Evolutionary conservation across 1,284 basidiomycete genomes (phyloP).

Genomic region (Trametes polyzona): DNA sequence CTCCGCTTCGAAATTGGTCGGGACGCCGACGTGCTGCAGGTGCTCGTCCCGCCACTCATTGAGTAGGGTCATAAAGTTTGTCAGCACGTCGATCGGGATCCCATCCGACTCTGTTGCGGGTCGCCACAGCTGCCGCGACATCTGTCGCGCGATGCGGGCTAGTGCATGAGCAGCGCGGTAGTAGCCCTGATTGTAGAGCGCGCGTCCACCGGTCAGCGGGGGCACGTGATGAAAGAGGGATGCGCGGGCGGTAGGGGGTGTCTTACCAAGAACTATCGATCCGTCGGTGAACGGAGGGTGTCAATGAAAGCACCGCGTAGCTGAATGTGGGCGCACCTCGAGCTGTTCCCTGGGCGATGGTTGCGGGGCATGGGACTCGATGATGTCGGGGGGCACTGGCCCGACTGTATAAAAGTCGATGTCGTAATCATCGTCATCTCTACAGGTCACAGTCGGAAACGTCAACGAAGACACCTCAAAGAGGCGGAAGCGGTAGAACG

Average conservation of each 20-base stretch:
- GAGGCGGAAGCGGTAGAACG: conserved; percentile 14
- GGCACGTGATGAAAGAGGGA: conserved; percentile 17
- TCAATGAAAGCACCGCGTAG: neutral
- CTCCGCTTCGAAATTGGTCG: conserved; percentile 77
- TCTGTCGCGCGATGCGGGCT: conserved; percentile 77
- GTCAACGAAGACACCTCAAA: conserved; percentile 1
- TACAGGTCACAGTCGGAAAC: conserved; percentile 27
- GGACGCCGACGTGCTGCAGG: conserved; percentile 81
- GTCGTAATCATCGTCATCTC: conserved; percentile 68
- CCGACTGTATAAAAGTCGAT: conserved; percentile 82
- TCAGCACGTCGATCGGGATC: conserved; percentile 67
- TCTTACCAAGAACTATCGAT: conserved; percentile 43
- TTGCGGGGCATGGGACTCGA: conserved; percentile 50
- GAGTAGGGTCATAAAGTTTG: conserved; percentile 62
- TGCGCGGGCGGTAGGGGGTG: conserved; percentile 17
- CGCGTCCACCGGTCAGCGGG: conserved; percentile 14
- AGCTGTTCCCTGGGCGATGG: conserved; percentile 74
- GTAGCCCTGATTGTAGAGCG: conserved; percentile 58
- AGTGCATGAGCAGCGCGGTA: conserved; percentile 80
- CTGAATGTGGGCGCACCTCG: conserved; percentile 52
- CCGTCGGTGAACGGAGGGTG: neutral
- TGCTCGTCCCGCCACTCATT: conserved; percentile 78
- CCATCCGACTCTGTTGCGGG: conserved; percentile 77
- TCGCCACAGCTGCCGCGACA: conserved; percentile 80
- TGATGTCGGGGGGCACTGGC: conserved; percentile 53